Evolutionary conservation across 2,329 filamentous ascomycete species (phyloP), one percentile per base, ranked within the genome.

Genomic region (Penicillium thymicola): DNA sequence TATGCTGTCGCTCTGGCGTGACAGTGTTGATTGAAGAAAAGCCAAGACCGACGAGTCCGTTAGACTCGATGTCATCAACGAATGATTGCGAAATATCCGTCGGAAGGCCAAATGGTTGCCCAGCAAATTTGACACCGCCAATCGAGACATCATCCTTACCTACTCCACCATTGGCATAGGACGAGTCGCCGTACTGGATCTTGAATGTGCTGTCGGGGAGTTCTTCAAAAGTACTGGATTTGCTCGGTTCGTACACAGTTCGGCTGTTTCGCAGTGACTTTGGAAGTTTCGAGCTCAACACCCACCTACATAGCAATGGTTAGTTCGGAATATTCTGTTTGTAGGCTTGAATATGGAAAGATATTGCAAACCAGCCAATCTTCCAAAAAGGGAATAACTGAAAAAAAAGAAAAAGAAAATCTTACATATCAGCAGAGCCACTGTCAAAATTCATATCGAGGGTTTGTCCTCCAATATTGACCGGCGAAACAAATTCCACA

Each of bases 371-470:
- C 37, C 4, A 23, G 23, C 13, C 30, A 37, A 28, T n/a, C 18
- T 27, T 23, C 30, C 11, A n/a, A 28, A n/a, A 9, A 5, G 14
- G 7, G 32, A 34, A 34, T 16, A 8, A 16, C 2, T 7, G 7
- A 2, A 27, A 27, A 11, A 18, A 27, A 30, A 23, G 4, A 6
- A 21, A 9, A 11, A 47, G 45, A 11, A 23, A 38, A 54, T 70
- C 81, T 69, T 79, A 85, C 76, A 89, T 79, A 72, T 90, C 88
- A 13, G 88, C 83, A 2, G 87, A 90, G 55, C 88, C 88, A n/a
- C 86, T 88, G 72, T 91, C 88, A 68, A 91, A 89, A 70, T 89
- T 84, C 69, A 91, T 75, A 67, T 85, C 84, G 55, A 91, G 66
- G 5, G 79, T 81, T 74, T 90, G 88, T 5, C 85, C 86, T 58